phyloP scores from a whole-genome alignment of 371 early-diverging fungal genomes.

The Zychaea mexicana region DNA sequence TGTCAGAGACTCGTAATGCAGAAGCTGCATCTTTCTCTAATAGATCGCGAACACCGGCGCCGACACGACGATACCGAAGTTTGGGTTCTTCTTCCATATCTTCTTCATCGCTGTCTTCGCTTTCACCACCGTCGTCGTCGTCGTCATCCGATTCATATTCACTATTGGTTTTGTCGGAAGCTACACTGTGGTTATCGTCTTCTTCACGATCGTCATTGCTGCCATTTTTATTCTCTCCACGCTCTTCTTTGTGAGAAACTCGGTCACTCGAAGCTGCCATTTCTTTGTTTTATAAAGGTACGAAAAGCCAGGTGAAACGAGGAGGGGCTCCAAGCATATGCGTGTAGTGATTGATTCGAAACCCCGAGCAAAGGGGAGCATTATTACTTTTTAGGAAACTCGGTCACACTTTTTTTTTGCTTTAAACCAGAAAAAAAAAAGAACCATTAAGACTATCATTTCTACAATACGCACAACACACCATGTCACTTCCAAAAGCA shows the following conservation, averaged over 20 bases:
- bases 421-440: too few relatives aligned
- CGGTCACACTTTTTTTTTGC: background rate
- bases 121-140: conserved; percentile 42
- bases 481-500: conserved; percentile 74
- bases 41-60: conserved; percentile 70
- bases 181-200: background rate
- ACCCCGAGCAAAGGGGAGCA: too few relatives aligned
- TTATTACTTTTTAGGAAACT: background rate
- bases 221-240: too few relatives aligned
- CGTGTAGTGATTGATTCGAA: too few relatives aligned
- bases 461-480: conserved; percentile 12
- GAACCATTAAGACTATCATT: background rate
- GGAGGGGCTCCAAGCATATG: too few relatives aligned
- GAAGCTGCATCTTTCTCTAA: conserved; percentile 89
- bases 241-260: conserved; percentile 16
- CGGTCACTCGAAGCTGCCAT: conserved; percentile 8
- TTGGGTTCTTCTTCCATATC: conserved; percentile 85
- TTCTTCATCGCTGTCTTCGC: conserved; percentile 55
- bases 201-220: conserved; percentile 21
- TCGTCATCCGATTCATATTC: conserved; percentile 29
- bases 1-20: conserved; percentile 73
- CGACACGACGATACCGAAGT: conserved; percentile 86
- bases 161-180: conserved; percentile 4
- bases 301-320: background rate
- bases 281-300: background rate